Evolutionary conservation across 2,329 filamentous ascomycete species (phyloP).

Genomic region (Stemphylium lycopersici): DNA sequence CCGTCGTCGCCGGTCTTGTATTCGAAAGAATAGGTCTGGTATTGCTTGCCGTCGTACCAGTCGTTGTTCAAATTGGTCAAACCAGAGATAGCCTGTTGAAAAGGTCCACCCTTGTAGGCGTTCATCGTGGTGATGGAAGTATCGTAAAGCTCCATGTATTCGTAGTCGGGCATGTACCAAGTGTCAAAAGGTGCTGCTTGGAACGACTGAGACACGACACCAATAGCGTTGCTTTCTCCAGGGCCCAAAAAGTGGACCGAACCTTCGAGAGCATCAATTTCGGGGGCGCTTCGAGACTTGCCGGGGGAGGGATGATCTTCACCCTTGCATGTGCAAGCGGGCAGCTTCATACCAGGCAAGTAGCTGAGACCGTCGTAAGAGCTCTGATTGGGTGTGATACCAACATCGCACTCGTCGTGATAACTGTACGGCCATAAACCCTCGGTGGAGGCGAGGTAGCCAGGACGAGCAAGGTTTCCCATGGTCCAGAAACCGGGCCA

Average conservation of each 20-base stretch:
- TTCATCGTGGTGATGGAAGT: constrained; percentile 59
- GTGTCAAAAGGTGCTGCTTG: constrained; percentile 74
- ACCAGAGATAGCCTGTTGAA: constrained; percentile 62
- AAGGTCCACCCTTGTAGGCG: constrained; percentile 60
- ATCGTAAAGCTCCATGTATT: constrained; percentile 71
- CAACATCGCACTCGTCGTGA: constrained; percentile 69
- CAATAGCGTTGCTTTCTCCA: constrained; percentile 59
- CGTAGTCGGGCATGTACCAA: constrained; percentile 68
- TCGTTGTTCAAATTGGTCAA: constrained; percentile 62
- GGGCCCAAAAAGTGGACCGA: constrained; percentile 61
- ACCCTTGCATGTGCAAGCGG: constrained; percentile 68
- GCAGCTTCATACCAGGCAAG: constrained; percentile 72
- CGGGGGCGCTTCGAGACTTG: constrained; percentile 69
- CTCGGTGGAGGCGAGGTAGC: constrained; percentile 72
- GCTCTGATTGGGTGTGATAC: constrained; percentile 75
- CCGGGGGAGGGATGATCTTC: constrained; percentile 71
- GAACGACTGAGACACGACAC: constrained; percentile 69
- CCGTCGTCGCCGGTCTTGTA: constrained; percentile 63
- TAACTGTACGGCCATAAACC: constrained; percentile 79
- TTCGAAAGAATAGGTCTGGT: constrained; percentile 64
- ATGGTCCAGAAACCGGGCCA: constrained; percentile 80
- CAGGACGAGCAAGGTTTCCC: constrained; percentile 73
- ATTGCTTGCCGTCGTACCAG: constrained; percentile 63
- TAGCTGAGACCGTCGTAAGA: constrained; percentile 69
- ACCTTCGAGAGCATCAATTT: constrained; percentile 76